Evolutionary conservation across 768 basidiomycete species (phyloP), one percentile per base, ranked within the genome.

Genomic region (Naganishia onofrii): DNA sequence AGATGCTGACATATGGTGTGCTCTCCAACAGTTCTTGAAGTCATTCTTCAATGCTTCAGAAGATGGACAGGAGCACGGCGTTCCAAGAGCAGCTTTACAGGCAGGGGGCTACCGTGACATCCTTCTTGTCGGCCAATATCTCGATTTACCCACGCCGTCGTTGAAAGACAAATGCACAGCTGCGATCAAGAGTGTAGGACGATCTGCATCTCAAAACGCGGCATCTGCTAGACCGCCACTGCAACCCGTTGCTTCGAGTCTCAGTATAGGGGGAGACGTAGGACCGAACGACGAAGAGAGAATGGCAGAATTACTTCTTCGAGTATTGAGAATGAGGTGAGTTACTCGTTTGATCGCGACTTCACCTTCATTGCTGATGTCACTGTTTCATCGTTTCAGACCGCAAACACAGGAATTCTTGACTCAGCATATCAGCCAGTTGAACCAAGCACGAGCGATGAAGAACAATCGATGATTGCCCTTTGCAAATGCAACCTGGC

Each of bases 41-140:
- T 52, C 74, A 3, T 81, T 79, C 72, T 81, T 79, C 73, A 81
- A 81, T 70, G 80, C 80, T 31, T 54, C 65, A 3, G 80, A 81
- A 55, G 42, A 72, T 42, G 75, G 75, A 3, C 56, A 72, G 3
- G 80, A 81, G 68, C 75, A 81, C 68, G 80, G 80, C 32, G 75
- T 81, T 7, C 78, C 78, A 0, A 31, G 77, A 51, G 21, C 46
- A 8, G 52, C 57, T 52, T 70, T 81, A 2, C 78, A 79, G 54
- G 53, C 57, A 12, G 77, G 77, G 9, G 67, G 63, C 12, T 81
- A 79, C 71, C 74, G 74, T 34, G 80, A 81, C 64, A 65, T 81
- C 29, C 70, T 81, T 68, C 75, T 78, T 68, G 63, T 79, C 7
- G 80, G 78, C 8, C 78, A 81, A 63, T 79, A 79, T 58, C 70